Evolutionary conservation across 1,284 basidiomycete genomes (phyloP), one percentile per base, ranked within the genome.

Genomic region (Schizophyllum amplum): DNA sequence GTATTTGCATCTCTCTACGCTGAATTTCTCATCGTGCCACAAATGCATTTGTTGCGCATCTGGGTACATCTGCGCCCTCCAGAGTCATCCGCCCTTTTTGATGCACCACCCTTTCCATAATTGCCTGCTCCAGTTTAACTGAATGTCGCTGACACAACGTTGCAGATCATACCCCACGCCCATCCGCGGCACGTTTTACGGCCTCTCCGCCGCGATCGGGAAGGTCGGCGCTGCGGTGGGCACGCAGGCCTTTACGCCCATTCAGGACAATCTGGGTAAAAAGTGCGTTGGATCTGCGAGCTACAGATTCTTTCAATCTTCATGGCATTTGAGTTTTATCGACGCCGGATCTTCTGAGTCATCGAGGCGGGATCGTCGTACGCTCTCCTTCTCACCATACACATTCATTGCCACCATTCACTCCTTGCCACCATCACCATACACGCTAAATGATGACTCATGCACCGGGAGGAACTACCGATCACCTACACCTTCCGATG

Each of bases 171-270:
- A 62, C 26, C 57, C 61, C 4, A 60, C 57, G 21, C 57, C 61
- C 23, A 59, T 60, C 4, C 56, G 61, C 5, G 87, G 86, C 5
- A 86, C 85, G 4, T 84, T 82, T 65, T 88, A 86, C 61, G 87
- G 86, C 4, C 64, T 91, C 53, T 83, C 83, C 48, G 84, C 87
- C 9, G 86, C 87, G 0, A 69, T 90, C 5, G 88, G 87, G 4
- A 92, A 92, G 67, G 76, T 82, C 0, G 90, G 90, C 4, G 89
- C 88, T 5, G 90, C 86, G 17, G 64, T 90, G 55, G 90, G 90
- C 2, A 88, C 85, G 0, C 86, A 92, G 66, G 85, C 78, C 1
- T 90, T 90, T 69, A 87, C 83, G 4, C 87, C 87, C 3, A 89
- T 91, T 60, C 86, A 90, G 66, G 75, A 72, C 56, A 74, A 84